Percentiles rank a stretch among this genome's conserved stretches.
phyloP scores from a whole-genome alignment of 345 rosid species.

The Salix koriyanagi region DNA sequence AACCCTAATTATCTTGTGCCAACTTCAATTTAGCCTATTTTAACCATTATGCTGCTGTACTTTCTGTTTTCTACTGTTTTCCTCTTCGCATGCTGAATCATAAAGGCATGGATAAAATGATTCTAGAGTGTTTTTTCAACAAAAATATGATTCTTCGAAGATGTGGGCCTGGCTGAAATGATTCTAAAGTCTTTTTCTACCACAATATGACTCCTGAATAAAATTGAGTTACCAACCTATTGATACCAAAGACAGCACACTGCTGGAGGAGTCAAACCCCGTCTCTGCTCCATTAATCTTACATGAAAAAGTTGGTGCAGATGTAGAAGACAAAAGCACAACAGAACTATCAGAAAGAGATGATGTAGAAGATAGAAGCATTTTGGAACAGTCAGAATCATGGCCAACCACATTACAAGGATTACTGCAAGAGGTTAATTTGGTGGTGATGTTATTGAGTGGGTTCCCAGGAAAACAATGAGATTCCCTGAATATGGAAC shows the following conservation, averaged over 20 bases:
- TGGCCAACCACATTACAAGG: slow-evolving; percentile 7
- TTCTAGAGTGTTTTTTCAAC: not conserved
- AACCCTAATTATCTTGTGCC: no score
- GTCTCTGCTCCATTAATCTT: slow-evolving; percentile 17
- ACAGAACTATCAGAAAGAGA: not conserved
- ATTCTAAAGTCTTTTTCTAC: slow-evolving; percentile 7
- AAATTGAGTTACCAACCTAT: slow-evolving; percentile 34
- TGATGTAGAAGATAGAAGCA: slow-evolving; percentile 1
- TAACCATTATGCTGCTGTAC: no score
- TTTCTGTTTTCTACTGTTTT: no score
- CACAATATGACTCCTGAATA: not conserved
- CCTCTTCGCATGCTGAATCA: no score
- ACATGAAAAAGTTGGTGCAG: slow-evolving; percentile 1
- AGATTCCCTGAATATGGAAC: slow-evolving; percentile 13
- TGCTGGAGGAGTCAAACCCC: slow-evolving; percentile 14
- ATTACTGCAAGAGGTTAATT: slow-evolving; percentile 3
- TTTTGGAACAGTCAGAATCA: slow-evolving; percentile 18
- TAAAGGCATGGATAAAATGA: not conserved
- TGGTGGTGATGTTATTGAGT: slow-evolving; percentile 10
- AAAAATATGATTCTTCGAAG: not conserved
- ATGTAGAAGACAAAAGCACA: not conserved
- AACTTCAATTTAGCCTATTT: no score
- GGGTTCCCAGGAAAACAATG: slow-evolving; percentile 12
- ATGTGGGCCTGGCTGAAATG: not conserved
- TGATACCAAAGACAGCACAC: slow-evolving; percentile 22